Evolutionary conservation across 2,329 filamentous ascomycete species (phyloP), one percentile per base, ranked within the genome.

Genomic region (Fusarium virguliforme): DNA sequence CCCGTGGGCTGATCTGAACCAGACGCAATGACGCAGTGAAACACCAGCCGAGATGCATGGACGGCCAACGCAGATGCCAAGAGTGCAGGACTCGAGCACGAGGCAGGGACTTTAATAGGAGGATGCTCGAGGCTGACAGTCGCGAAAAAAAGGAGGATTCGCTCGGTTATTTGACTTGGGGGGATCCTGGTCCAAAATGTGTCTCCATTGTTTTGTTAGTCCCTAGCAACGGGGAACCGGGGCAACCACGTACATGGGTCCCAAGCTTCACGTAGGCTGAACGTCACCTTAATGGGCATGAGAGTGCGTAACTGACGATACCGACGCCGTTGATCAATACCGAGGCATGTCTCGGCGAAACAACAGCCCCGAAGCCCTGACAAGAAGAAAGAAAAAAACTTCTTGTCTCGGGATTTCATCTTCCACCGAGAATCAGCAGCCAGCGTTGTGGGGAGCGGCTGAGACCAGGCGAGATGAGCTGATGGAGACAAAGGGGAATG

Each of bases 401-500:
- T 41, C 43, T 8, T 57, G 64, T 67, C 51, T 60, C 41, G 35
- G 61, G 40, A 30, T 37, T 34, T 46, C 26, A 18, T 41, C 26
- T 30, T 22, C 30, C n/a, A 35, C 46, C 26, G 46, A 50, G 26
- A 32, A 50, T 56, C 12, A 22, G 32, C 51, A 40, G 22, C 24
- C 10, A 37, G 34, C n/a, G 34, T 24, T 64, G 64, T 67, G 60
- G 60, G 40, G 48, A 66, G 40, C 30, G 37, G 37, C 50, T 64
- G 64, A 64, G 64, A 60, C 34, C 54, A 53, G 55, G 55, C 61
- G 56, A 67, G 35, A 67, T 60, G 64, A 67, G 50, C 48, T 41
- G 60, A 58, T 43, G 35, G 43, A 48, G 51, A 37, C 34, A 55
- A 55, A 55, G 53, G 37, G 54, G 28, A 41, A 26, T 10, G 26